These are phyloP conservation scores for Alternaria viburni DNA, from an alignment of 2,329 filamentous ascomycete genomes.

Conservation along the genomic window DNA sequence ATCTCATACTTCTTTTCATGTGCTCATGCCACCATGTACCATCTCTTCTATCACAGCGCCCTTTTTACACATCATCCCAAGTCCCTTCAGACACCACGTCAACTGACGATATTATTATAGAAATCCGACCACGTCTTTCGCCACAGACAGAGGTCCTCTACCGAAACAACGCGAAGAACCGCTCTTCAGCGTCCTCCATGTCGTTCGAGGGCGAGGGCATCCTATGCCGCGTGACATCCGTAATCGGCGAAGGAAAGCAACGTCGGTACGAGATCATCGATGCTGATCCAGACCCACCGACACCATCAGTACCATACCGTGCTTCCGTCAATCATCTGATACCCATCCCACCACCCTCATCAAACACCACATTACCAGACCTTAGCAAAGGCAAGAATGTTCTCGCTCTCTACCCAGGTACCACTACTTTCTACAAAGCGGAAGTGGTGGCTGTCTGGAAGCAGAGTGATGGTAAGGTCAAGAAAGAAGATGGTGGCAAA, in stretches of 20 bases:
- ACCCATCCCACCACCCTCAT: constrained; percentile 51
- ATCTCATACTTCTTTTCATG: constrained; percentile 17
- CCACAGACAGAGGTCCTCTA: constrained; percentile 59
- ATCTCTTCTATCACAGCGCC: background rate
- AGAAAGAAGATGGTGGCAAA: constrained; percentile 50
- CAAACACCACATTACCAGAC: constrained; percentile 51
- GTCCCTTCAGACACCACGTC: background rate
- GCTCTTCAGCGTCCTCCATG: constrained; percentile 25
- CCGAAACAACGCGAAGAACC: constrained; percentile 55
- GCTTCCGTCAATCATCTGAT: constrained; percentile 56
- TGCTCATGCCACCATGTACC: constrained; percentile 13
- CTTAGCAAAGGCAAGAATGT: constrained; percentile 53
- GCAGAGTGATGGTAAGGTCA: constrained; percentile 38
- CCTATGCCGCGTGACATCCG: constrained; percentile 57
- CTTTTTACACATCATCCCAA: background rate
- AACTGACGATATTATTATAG: constrained; percentile 12
- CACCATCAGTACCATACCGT: constrained; percentile 50
- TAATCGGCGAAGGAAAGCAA: constrained; percentile 62
- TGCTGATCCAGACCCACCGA: constrained; percentile 52
- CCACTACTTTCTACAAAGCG: constrained; percentile 61
- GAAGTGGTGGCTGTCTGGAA: constrained; percentile 55
- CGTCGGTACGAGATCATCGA: constrained; percentile 61
- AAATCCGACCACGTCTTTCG: constrained; percentile 38
- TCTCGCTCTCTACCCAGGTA: constrained; percentile 58
- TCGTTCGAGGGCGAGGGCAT: constrained; percentile 58